These are phyloP conservation scores for Stentor roeselii DNA, from an alignment of 73 alveolate species.

Conservation along the genomic window DNA sequence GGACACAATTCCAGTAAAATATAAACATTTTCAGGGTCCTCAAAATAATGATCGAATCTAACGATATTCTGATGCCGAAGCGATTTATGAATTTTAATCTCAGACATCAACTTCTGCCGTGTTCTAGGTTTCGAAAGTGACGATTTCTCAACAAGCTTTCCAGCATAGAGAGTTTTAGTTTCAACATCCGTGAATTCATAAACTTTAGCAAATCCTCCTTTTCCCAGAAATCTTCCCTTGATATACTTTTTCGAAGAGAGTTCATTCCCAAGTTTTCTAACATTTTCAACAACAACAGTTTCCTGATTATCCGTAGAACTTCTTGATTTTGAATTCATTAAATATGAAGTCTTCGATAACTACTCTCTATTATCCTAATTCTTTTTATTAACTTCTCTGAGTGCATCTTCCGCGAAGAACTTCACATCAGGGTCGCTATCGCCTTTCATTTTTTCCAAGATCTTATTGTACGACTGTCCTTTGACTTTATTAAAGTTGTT, in stretches of 20 bases:
- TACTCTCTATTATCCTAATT: no score
- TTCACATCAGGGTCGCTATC: conserved; percentile 18
- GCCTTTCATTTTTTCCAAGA: background rate
- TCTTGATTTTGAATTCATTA: no score
- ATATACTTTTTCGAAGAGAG: conserved; percentile 32
- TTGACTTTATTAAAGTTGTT: background rate
- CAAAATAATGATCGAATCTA: conserved; percentile 45
- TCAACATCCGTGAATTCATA: conserved; percentile 50
- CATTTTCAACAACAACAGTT: no score
- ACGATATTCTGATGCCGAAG: conserved; percentile 74
- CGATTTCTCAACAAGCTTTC: conserved; percentile 30
- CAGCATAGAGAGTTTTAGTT: conserved; percentile 40
- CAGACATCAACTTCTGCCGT: conserved; percentile 38
- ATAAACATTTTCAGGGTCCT: conserved; percentile 5
- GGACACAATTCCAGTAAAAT: conserved; percentile 56
- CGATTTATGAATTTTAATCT: conserved; percentile 71
- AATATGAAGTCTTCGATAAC: no score
- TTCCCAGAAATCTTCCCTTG: conserved; percentile 54
- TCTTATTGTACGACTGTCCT: background rate
- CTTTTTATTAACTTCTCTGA: background rate
- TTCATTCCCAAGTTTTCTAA: no score
- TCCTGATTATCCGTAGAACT: no score
- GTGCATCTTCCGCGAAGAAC: conserved; percentile 16
- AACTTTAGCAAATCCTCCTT: conserved; percentile 70
- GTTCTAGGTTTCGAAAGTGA: conserved; percentile 26